Evolutionary conservation across 2,329 filamentous ascomycete species (phyloP).

Genomic region (Colletotrichum destructivum): DNA sequence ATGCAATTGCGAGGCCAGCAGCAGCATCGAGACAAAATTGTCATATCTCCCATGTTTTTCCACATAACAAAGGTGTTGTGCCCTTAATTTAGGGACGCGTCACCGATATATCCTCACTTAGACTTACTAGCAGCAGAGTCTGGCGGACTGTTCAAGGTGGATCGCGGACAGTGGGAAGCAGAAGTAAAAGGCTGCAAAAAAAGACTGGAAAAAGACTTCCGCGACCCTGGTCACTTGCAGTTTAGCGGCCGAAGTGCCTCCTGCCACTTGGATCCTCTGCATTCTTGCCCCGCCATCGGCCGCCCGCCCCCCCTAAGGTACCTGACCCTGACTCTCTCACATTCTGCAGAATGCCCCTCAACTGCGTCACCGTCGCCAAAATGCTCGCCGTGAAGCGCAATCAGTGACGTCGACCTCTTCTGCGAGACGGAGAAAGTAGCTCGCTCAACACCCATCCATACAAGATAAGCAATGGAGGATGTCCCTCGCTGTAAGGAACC

Average conservation of each 20-base stretch:
- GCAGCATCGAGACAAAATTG: neutral
- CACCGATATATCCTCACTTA: neutral
- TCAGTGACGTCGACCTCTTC: constrained; percentile 15
- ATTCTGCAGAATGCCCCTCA: neutral
- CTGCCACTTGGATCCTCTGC: constrained; percentile 13
- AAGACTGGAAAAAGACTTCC: neutral
- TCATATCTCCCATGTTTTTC: too few species aligned
- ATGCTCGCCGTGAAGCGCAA: neutral
- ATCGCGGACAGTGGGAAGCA: neutral
- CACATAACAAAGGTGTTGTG: too few species aligned
- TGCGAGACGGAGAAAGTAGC: neutral
- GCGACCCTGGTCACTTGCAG: neutral
- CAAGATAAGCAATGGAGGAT: neutral
- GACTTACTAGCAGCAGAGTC: neutral
- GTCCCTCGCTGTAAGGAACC: neutral
- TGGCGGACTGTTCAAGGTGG: neutral
- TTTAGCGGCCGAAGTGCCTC: constrained; percentile 23
- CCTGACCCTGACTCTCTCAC: constrained; percentile 14
- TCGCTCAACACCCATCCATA: too few species aligned
- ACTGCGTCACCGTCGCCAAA: constrained; percentile 21
- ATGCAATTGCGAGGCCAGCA: constrained; percentile 1
- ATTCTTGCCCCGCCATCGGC: constrained; percentile 38
- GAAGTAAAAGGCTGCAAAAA: neutral
- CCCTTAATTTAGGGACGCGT: neutral
- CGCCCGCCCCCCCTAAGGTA: neutral